Conservation (phyloP, 345 rosid species). For the Euphorbia pulcherrima region DNA sequence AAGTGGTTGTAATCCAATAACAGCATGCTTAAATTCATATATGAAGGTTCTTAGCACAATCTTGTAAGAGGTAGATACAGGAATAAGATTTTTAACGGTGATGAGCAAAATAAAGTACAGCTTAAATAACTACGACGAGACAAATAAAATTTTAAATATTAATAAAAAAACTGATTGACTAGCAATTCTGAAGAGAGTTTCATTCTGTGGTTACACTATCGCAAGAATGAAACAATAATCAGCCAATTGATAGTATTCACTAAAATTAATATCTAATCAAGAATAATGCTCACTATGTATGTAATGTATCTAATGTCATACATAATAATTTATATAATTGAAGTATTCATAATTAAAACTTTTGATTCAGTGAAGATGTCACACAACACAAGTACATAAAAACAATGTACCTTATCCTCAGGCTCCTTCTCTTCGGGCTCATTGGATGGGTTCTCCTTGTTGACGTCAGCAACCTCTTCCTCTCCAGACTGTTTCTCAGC, state of each 20-base stretch:
- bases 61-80: too few species aligned
- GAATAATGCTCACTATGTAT: background rate
- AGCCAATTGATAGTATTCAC: background rate
- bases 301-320: background rate
- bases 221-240: background rate
- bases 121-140: background rate
- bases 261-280: background rate
- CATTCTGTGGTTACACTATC: background rate
- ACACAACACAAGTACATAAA: background rate
- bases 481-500: slow-evolving; percentile 59
- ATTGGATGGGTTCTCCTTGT: slow-evolving; percentile 53
- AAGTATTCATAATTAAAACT: background rate
- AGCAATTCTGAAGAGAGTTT: background rate
- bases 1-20: background rate
- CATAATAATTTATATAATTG: background rate
- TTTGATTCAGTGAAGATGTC: background rate
- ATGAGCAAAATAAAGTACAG: background rate
- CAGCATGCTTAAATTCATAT: background rate
- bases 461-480: slow-evolving; percentile 60
- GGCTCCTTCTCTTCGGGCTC: slow-evolving; percentile 76
- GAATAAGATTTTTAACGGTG: background rate
- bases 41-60: too few species aligned
- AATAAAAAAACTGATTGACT: background rate
- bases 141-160: background rate
- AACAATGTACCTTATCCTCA: slow-evolving; percentile 59